These are phyloP conservation scores for Kwoniella mangroviensis DNA, from an alignment of 768 basidiomycete genomes.

Conservation along the genomic window DNA sequence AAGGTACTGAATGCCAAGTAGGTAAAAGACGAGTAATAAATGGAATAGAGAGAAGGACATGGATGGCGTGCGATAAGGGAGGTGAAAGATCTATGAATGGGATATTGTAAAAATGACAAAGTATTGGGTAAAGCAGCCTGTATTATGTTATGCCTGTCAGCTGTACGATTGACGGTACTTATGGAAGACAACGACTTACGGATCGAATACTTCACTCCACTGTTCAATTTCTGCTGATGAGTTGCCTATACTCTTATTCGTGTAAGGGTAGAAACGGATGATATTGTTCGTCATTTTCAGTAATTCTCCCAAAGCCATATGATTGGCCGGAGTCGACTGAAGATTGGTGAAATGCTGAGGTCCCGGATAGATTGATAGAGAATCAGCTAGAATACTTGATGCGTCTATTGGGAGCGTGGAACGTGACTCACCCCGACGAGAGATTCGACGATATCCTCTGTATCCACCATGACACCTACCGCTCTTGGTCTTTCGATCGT, in stretches of 20 bases:
- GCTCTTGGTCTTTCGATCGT: conserved; percentile 37
- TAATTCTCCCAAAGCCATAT: conserved; percentile 77
- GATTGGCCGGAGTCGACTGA: conserved; percentile 64
- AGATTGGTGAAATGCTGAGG: conserved; percentile 40
- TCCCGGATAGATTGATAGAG: too few species aligned
- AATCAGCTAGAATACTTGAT: neutral
- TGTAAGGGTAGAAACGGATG: conserved; percentile 70
- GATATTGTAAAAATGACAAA: conserved; percentile 72
- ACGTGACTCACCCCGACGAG: conserved; percentile 42
- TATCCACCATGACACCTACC: conserved; percentile 50
- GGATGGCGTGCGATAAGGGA: conserved; percentile 80
- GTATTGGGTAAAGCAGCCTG: conserved; percentile 73
- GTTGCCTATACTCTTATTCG: conserved; percentile 13
- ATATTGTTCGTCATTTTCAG: conserved; percentile 86
- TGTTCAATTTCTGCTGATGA: conserved; percentile 65
- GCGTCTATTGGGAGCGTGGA: neutral
- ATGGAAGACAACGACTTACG: conserved; percentile 61
- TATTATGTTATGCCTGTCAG: conserved; percentile 3
- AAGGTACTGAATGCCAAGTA: conserved; percentile 57
- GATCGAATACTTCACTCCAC: conserved; percentile 75
- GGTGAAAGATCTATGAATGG: conserved; percentile 68
- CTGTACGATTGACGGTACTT: neutral
- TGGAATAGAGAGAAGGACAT: conserved; percentile 79
- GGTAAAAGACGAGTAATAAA: conserved; percentile 59
- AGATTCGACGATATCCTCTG: conserved; percentile 42